A percentile compares a stretch with the other conserved stretches of the same genome.
Evolutionary conservation across 176 grass and related monocot genomes (phyloP).

Genomic region (Rhynchospora pubera): DNA sequence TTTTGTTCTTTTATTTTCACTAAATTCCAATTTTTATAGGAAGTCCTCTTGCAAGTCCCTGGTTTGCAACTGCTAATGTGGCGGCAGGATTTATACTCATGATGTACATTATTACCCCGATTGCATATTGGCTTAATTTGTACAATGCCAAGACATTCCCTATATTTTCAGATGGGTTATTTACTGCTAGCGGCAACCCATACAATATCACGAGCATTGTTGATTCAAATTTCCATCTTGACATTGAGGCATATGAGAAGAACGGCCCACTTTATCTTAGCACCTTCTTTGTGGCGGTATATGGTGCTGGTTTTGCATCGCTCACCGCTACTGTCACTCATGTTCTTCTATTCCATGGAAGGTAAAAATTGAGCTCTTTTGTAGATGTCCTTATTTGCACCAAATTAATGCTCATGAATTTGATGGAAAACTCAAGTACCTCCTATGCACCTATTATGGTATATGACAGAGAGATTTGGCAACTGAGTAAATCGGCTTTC

Average conservation of each 20-base stretch:
- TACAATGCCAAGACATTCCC: conserved; percentile 74
- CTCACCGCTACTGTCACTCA: conserved; percentile 69
- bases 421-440: not conserved
- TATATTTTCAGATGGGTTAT: conserved; percentile 78
- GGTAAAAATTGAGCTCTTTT: conserved; percentile 28
- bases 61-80: conserved; percentile 87
- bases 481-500: conserved; percentile 81
- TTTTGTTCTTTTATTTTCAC: not conserved
- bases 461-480: conserved; percentile 64
- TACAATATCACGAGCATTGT: conserved; percentile 84
- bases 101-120: conserved; percentile 69
- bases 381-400: too few species aligned
- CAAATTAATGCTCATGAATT: not conserved
- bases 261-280: conserved; percentile 66
- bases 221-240: conserved; percentile 65
- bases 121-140: conserved; percentile 62
- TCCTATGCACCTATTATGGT: not conserved
- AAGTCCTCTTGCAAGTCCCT: conserved; percentile 90
- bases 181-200: conserved; percentile 34
- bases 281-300: conserved; percentile 65
- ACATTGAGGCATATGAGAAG: conserved; percentile 54
- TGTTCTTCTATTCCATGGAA: conserved; percentile 89
- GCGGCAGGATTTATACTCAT: conserved; percentile 60
- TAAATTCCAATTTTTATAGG: not conserved
- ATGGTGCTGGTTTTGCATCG: conserved; percentile 74